Evolutionary conservation across 805 yeast species (phyloP).

Genomic region (Maudiozyma pseudohumilis): DNA sequence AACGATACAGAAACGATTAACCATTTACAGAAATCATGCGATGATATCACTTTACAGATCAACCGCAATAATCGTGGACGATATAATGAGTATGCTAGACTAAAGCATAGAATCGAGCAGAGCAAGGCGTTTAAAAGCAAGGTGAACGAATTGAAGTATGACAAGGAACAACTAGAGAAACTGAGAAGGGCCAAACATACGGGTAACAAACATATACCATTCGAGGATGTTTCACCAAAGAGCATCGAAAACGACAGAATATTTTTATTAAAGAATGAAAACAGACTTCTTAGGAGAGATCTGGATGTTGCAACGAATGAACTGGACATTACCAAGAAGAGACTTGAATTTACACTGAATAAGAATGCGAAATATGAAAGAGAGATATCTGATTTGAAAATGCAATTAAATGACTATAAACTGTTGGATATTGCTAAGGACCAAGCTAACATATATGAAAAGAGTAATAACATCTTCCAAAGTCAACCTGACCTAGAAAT

Average conservation of each 20-base stretch:
- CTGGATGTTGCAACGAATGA: slow-evolving; percentile 1
- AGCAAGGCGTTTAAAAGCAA: slow-evolving; percentile 25
- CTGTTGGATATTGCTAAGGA: no score
- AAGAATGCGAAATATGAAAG: slow-evolving; percentile 4
- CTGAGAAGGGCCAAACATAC: slow-evolving; percentile 9
- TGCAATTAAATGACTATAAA: slow-evolving; percentile 7
- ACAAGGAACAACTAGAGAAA: slow-evolving; percentile 19
- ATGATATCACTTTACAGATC: slow-evolving; percentile 8
- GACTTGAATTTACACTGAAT: slow-evolving; percentile 1
- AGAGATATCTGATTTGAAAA: slow-evolving; percentile 13
- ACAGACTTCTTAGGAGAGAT: slow-evolving; percentile 4
- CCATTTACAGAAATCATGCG: slow-evolving; percentile 16
- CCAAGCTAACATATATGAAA: no score
- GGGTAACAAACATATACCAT: background rate
- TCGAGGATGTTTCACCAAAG: background rate
- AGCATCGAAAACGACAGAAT: slow-evolving; percentile 5
- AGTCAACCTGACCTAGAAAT: no score
- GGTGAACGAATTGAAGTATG: slow-evolving; percentile 21
- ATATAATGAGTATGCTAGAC: slow-evolving; percentile 3
- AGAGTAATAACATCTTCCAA: no score
- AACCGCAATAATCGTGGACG: background rate
- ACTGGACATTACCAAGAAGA: background rate
- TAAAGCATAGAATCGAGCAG: slow-evolving; percentile 17
- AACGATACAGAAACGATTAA: slow-evolving; percentile 15
- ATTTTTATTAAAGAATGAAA: slow-evolving; percentile 5